These are phyloP conservation scores for Radiomyces spectabilis DNA, from an alignment of 192 early-diverging fungal genomes.

Conservation along the genomic window DNA sequence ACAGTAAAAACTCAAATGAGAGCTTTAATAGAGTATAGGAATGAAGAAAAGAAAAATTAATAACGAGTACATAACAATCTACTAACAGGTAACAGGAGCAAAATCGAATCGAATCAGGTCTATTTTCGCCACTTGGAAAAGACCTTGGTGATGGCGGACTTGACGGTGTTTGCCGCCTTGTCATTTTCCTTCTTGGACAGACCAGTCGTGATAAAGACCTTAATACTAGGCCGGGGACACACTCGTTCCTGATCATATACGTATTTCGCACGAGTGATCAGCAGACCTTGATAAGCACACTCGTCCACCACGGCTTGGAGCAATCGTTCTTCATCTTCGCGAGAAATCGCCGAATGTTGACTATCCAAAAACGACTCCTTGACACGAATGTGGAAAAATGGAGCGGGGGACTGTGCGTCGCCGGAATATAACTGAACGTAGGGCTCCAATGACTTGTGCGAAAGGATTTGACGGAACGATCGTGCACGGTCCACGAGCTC, in stretches of 20 bases:
- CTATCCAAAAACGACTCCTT: slow-evolving; percentile 26
- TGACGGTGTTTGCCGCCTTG: slow-evolving; percentile 71
- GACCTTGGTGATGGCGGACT: slow-evolving; percentile 58
- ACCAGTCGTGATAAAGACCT: slow-evolving; percentile 67
- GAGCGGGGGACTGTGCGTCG: slow-evolving; percentile 26
- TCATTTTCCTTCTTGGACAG: slow-evolving; percentile 81
- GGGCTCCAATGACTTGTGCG: slow-evolving; percentile 13
- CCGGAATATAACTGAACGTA: slow-evolving; percentile 7
- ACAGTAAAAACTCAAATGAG: no score
- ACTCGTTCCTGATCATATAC: slow-evolving; percentile 72
- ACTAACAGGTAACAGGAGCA: no score
- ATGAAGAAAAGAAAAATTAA: no score
- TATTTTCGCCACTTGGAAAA: slow-evolving; percentile 30
- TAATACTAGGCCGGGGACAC: slow-evolving; percentile 73
- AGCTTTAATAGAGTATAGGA: no score
- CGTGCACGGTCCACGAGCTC: slow-evolving; percentile 56
- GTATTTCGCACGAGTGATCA: slow-evolving; percentile 86
- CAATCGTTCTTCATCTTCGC: slow-evolving; percentile 68
- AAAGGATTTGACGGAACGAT: slow-evolving; percentile 40
- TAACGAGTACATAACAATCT: no score
- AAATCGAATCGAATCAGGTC: no score
- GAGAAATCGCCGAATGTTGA: slow-evolving; percentile 15
- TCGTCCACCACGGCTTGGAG: slow-evolving; percentile 81
- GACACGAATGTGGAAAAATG: slow-evolving; percentile 74
- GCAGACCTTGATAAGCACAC: slow-evolving; percentile 67